These are phyloP conservation scores for Tuber borchii DNA, from an alignment of 495 filamentous ascomycete species.

Conservation along the genomic window DNA sequence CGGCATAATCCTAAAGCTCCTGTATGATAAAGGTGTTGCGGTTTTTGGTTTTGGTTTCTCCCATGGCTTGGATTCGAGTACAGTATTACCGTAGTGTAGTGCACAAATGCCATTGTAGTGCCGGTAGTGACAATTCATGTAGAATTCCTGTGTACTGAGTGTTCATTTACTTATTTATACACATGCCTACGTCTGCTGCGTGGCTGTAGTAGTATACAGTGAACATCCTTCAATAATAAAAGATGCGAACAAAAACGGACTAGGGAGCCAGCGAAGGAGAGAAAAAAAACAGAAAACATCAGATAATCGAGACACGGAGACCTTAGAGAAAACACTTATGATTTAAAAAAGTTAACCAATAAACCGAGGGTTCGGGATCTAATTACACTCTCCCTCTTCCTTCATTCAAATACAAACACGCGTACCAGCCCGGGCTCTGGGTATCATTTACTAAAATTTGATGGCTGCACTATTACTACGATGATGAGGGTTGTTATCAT, in stretches of 20 bases:
- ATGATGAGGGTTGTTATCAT: conserved; percentile 67
- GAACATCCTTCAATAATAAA: neutral
- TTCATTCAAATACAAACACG: conserved; percentile 7
- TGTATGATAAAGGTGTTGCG: neutral
- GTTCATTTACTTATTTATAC: neutral
- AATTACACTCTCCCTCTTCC: neutral
- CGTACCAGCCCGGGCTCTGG: neutral
- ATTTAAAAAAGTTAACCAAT: neutral
- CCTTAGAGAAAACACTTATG: neutral
- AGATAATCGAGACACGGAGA: neutral
- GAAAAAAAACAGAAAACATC: neutral
- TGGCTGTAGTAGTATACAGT: neutral
- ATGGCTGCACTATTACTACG: conserved; percentile 60
- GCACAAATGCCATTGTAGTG: neutral
- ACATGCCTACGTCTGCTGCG: neutral
- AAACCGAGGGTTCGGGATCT: neutral
- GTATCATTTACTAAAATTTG: conserved; percentile 46
- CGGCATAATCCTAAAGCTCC: neutral
- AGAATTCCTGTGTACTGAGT: neutral
- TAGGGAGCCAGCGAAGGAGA: neutral
- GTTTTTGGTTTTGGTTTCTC: neutral
- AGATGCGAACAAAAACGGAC: neutral
- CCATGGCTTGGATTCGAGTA: neutral
- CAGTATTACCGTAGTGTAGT: no score
- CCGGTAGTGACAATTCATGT: neutral